Conservation (phyloP, 768 basidiomycete species). For the Kwoniella pini region DNA sequence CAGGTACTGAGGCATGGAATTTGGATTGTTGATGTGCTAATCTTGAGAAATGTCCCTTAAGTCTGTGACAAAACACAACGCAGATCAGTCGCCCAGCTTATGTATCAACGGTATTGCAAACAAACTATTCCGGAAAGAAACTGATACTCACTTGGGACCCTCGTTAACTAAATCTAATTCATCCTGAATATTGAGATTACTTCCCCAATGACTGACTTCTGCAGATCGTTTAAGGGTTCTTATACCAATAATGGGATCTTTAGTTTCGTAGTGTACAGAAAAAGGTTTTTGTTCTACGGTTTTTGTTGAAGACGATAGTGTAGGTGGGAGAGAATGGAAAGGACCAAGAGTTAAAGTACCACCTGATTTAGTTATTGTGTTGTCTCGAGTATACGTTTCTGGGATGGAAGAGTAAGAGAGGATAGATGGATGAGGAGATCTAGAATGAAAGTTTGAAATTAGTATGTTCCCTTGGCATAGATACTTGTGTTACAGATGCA, state of each 20-base stretch:
- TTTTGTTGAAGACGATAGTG: conserved; percentile 57
- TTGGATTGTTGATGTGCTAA: conserved; percentile 76
- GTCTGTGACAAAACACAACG: conserved; percentile 60
- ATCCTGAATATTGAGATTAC: conserved; percentile 90
- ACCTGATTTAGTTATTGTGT: conserved; percentile 71
- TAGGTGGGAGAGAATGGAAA: conserved; percentile 69
- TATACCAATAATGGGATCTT: conserved; percentile 77
- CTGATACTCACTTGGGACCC: conserved; percentile 73
- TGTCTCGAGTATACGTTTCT: conserved; percentile 60
- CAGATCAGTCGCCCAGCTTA: no score
- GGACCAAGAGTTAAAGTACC: conserved; percentile 86
- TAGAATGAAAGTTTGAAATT: no score
- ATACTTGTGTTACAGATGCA: no score
- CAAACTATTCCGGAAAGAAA: not conserved
- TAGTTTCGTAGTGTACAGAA: conserved; percentile 75
- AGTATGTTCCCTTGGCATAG: no score
- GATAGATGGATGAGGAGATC: conserved; percentile 71
- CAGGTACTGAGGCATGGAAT: conserved; percentile 68
- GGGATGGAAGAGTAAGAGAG: conserved; percentile 63
- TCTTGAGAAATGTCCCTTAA: conserved; percentile 95
- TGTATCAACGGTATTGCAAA: no score
- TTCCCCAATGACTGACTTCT: conserved; percentile 97
- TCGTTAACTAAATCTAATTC: conserved; percentile 80
- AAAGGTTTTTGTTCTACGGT: conserved; percentile 68
- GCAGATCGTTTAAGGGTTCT: conserved; percentile 70